Evolutionary conservation across 106 monocot species (phyloP), one percentile per base, ranked within the genome.

Genomic region (Chionographis japonica): DNA sequence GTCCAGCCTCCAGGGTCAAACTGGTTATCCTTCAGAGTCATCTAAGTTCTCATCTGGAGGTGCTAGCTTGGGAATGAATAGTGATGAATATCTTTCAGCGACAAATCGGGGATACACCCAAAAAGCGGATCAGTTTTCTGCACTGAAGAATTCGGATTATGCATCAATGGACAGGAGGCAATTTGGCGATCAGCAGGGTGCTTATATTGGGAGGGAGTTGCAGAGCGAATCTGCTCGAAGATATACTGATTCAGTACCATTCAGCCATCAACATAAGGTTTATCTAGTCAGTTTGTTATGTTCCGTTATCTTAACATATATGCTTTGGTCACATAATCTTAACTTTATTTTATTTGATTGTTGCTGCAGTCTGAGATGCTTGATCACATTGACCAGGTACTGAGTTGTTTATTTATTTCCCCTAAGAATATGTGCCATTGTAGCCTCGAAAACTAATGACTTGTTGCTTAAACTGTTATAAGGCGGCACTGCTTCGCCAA

Each of bases 401-500:
- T 35, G 10, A 14, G 37, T 16, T 64, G 49, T 11, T 71, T 37
- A 52, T 37, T 10, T 57, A 6, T 41, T 19, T 43, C 16, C 11
- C 57, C 19, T n/a, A 15, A 39, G n/a, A 56, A 35, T 59, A 35
- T 1, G 6, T 12, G 17, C 20, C 50, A n/a, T 49, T 35, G 15
- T 36, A 2, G 9, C 37, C 16, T 15, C 27, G 37, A 7, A 17
- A 3, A 0, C 16, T n/a, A 14, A 50, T 18, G 46, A 50, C 19
- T 62, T 4, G 9, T 7, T 9, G 20, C 6, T 17, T 61, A 35
- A 56, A 49, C 11, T 60, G 81, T 35, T 55, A 20, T 14, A 46
- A 98, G 97, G 83, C 78, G 52, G 62, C 87, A 67, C 38, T 88
- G 11, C 77, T 89, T 77, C 97, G 87, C 18, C 89, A 98, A 55